Base-by-base conservation (phyloP, 176 grass and related monocot genomes). In the Alloteropsis semialata region DNA sequence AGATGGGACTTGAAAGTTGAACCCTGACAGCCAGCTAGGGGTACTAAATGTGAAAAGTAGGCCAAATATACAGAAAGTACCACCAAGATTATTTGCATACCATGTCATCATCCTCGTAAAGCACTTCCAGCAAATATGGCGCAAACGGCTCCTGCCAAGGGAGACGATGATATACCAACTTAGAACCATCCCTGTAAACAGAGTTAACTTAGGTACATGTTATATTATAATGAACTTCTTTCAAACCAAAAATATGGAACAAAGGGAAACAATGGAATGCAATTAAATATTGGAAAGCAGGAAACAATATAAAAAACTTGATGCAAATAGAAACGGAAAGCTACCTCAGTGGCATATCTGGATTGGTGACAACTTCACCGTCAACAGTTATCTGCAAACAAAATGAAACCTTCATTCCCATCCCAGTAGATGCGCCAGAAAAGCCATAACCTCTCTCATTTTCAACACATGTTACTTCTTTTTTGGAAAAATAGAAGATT, bases 51-150 rank as follows among this genome's bases (percentile, higher is more conserved):
- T 50, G 1, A 79, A 24, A 65, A 8, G 27, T 19, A n/a, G 18
- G 25, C 41, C 21, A 15, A 60, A 80, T 85, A 54, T 63, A 25
- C 43, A 34, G 33, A 42, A 58, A 62, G 71, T 34, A 69, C 29
- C 19, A 27, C 7, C 13, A 14, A 10, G 19, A 17, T 77, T 25
- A 72, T 45, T 70, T 71, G 36, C 81, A 75, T 80, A 95, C 96
- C 88, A 98, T 98, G 84, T 95, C 88, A 69, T 94, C 82, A 83
- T 98, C 96, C 87, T 98, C 96, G 16, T 98, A 98, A 77, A 98
- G 86, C 63, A 98, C 92, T 24, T 90, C 87, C 1, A 98, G 75
- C 34, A 88, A 76, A 87, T 95, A 76, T 29, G 95, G 95, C 11
- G 92, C 79, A 51, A 37, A 82, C 59, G 86, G 90, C 78, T 98